Evolutionary conservation across 257 asterid species (phyloP), one percentile per base, ranked within the genome.

Genomic region (Ilex asprella): DNA sequence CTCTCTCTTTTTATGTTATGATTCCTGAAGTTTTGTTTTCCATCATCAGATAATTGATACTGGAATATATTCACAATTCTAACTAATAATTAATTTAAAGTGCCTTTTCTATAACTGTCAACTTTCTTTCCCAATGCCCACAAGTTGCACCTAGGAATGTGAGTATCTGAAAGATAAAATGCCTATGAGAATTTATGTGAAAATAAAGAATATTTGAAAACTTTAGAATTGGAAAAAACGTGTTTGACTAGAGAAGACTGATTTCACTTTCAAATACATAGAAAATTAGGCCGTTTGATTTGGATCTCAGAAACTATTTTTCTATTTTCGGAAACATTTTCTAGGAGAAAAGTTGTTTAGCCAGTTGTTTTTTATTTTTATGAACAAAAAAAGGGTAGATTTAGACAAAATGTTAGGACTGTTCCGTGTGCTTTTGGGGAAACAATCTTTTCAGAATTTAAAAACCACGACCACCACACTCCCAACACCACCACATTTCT

Each of bases 1-100:
- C n/a, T n/a, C n/a, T n/a, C n/a, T n/a, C n/a, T n/a, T 60, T 53
- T 46, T 70, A 57, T 63, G 56, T 61, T 51, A 63, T 51, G 72
- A 61, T 76, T 76, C 67, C 61, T 12, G 39, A 56, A 67, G 59
- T 60, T 65, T 41, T 57, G 30, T 35, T 47, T 32, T 39, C 13
- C n/a, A 43, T n/a, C 7, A 47, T 70, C 29, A 69, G 66, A 79
- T 70, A 46, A 70, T 55, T n/a, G 50, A 62, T 72, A 66, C 58
- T 35, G 75, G 88, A 60, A 84, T 78, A 81, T 70, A 77, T 77
- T 72, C 91, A 71, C 69, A 16, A 59, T 59, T 79, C 65, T 43
- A 67, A 21, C 27, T 21, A 1, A 21, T 21, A 21, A 21, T 1
- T n/a, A n/a, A n/a, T n/a, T n/a, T n/a, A n/a, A n/a, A n/a, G n/a